Conservation (phyloP, 2,329 filamentous ascomycete species). For the Endocalyx cinctus region DNA sequence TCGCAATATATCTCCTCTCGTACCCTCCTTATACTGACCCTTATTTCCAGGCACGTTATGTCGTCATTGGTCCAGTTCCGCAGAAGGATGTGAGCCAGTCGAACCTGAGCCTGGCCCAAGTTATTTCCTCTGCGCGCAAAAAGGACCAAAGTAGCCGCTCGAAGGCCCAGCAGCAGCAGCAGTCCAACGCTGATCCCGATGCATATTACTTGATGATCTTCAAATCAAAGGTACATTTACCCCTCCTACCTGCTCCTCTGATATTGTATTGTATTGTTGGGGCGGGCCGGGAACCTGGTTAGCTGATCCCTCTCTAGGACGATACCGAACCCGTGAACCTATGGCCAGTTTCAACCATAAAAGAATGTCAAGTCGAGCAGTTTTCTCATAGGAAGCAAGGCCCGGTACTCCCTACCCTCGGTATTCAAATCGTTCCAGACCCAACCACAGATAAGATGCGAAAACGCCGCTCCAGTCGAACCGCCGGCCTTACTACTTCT, state of each 20-base stretch:
- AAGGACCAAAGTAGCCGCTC: slow-evolving; percentile 31
- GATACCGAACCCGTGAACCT: slow-evolving; percentile 52
- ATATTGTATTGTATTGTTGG: slow-evolving; percentile 1
- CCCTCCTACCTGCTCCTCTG: no score
- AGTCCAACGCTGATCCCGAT: slow-evolving; percentile 34
- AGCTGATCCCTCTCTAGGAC: slow-evolving; percentile 33
- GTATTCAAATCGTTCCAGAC: slow-evolving; percentile 50
- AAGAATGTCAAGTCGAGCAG: slow-evolving; percentile 55
- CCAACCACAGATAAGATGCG: slow-evolving; percentile 53
- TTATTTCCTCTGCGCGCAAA: slow-evolving; percentile 33
- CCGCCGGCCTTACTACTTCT: slow-evolving; percentile 49
- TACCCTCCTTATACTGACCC: neutral
- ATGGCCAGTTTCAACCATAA: slow-evolving; percentile 47
- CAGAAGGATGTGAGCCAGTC: slow-evolving; percentile 31
- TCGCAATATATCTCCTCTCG: no score
- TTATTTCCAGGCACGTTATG: slow-evolving; percentile 49
- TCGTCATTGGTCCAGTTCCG: slow-evolving; percentile 45
- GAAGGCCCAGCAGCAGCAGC: slow-evolving; percentile 29
- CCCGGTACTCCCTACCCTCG: slow-evolving; percentile 53
- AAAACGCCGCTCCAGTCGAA: slow-evolving; percentile 61
- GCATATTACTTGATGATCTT: slow-evolving; percentile 48
- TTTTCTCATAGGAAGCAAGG: slow-evolving; percentile 59
- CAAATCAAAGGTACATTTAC: slow-evolving; percentile 47
- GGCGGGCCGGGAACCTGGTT: slow-evolving; percentile 6
- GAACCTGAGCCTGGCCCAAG: slow-evolving; percentile 35